These are phyloP conservation scores for Pseudopyricularia cyperi DNA, from an alignment of 2,329 filamentous ascomycete genomes.

Conservation along the genomic window DNA sequence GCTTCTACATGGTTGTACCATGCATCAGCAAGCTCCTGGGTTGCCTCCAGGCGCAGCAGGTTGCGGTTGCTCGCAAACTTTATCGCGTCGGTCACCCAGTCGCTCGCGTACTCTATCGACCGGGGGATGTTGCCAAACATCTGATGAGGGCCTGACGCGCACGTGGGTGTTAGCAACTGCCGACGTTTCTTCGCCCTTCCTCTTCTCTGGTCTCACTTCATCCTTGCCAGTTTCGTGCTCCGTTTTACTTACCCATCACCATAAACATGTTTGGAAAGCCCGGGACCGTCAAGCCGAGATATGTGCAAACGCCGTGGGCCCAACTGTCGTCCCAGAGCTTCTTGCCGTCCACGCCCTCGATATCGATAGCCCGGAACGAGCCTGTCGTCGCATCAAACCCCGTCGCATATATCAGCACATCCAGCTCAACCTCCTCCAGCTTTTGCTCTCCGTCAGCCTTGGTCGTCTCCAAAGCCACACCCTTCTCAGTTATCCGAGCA, in stretches of 20 bases:
- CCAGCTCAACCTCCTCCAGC: conserved; percentile 22
- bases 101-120: conserved; percentile 26
- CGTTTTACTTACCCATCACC: neutral
- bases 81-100: conserved; percentile 21
- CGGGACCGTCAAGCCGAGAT: conserved; percentile 9
- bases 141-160: conserved; percentile 27
- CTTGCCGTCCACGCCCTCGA: conserved; percentile 12
- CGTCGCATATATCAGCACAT: conserved; percentile 18
- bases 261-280: conserved; percentile 9
- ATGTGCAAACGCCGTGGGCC: conserved; percentile 15
- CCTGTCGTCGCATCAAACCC: conserved; percentile 23
- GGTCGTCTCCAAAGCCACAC: conserved; percentile 8
- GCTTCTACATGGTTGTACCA: conserved; percentile 36
- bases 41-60: conserved; percentile 24
- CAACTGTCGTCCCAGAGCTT: conserved; percentile 15
- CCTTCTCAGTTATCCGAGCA: conserved; percentile 20
- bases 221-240: too few species aligned
- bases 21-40: conserved; percentile 19
- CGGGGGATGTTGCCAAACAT: conserved; percentile 28
- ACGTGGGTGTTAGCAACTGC: conserved; percentile 12
- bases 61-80: conserved; percentile 16
- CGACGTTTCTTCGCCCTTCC: neutral
- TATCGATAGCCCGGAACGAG: conserved; percentile 16
- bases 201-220: too few species aligned
- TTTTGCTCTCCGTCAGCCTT: conserved; percentile 15